Conservation (phyloP, 176 grass and related monocot genomes). For the Eleusine coracana region DNA sequence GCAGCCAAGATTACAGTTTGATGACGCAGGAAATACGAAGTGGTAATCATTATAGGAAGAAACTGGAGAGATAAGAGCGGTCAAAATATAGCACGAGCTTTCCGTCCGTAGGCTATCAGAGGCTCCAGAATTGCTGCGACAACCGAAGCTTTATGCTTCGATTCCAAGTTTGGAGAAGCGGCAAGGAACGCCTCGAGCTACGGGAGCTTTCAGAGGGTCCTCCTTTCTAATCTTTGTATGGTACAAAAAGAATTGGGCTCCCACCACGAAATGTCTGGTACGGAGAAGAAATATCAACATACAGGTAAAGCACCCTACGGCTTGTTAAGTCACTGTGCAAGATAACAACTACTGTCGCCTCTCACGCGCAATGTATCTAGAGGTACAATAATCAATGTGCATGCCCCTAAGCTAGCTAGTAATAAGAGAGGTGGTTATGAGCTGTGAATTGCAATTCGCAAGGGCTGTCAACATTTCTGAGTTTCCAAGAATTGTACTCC, state of each 20-base stretch:
- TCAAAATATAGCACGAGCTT: conserved; percentile 51
- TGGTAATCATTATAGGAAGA: conserved; percentile 42
- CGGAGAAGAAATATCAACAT: conserved; percentile 19
- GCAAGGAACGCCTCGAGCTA: conserved; percentile 66
- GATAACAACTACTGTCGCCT: conserved; percentile 34
- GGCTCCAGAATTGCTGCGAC: conserved; percentile 40
- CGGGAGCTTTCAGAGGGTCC: conserved; percentile 46
- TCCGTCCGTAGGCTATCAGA: conserved; percentile 40
- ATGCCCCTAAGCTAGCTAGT: conserved; percentile 30
- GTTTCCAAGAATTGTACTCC: background rate
- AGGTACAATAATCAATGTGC: conserved; percentile 32
- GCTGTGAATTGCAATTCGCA: conserved; percentile 1
- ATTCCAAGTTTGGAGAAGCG: conserved; percentile 47
- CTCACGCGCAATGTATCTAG: conserved; percentile 41
- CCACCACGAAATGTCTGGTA: conserved; percentile 51
- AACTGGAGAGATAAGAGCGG: conserved; percentile 30
- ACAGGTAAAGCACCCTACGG: conserved; percentile 42
- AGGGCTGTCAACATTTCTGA: conserved; percentile 3
- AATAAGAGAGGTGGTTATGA: conserved; percentile 30
- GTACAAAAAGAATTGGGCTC: conserved; percentile 21
- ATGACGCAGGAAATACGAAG: conserved; percentile 25
- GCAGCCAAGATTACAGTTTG: conserved; percentile 25
- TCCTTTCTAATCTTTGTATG: conserved; percentile 21
- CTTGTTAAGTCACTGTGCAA: conserved; percentile 43
- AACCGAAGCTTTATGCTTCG: conserved; percentile 49